These are phyloP conservation scores for Infundibulicybe gibba DNA, from an alignment of 768 basidiomycete genomes.

Conservation along the genomic window DNA sequence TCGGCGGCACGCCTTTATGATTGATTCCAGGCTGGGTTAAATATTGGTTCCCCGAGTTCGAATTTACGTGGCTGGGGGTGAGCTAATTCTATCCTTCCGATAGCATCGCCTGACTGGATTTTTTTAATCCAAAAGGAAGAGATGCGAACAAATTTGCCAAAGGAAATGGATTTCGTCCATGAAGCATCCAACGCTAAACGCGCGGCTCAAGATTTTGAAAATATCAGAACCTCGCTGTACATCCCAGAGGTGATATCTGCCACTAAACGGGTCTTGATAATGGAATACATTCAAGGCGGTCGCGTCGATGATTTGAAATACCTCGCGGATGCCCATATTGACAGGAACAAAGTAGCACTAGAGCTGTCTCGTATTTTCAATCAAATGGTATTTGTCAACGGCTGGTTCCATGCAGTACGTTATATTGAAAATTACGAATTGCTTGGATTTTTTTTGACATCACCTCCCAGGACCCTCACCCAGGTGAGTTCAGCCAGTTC, in stretches of 20 bases:
- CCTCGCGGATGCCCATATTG: constrained; percentile 77
- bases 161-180: constrained; percentile 92
- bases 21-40: constrained; percentile 69
- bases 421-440: constrained; percentile 7
- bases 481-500: constrained; percentile 39
- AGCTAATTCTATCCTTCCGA: constrained; percentile 15
- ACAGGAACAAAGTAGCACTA: constrained; percentile 89
- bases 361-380: constrained; percentile 90
- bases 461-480: constrained; percentile 73
- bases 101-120: constrained; percentile 19
- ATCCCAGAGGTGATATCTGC: constrained; percentile 81
- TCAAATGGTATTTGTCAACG: constrained; percentile 94
- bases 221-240: constrained; percentile 77
- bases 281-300: constrained; percentile 92
- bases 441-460: constrained; percentile 4
- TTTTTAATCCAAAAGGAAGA: constrained; percentile 66
- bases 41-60: constrained; percentile 92
- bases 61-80: constrained; percentile 87
- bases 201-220: constrained; percentile 64
- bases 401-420: constrained; percentile 84
- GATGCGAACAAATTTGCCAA: constrained; percentile 88
- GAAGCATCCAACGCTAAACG: constrained; percentile 86
- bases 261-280: constrained; percentile 81
- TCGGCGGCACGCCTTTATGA: constrained; percentile 2
- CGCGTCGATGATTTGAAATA: constrained; percentile 87